Evolutionary conservation across 2,329 filamentous ascomycete species (phyloP).

Genomic region (Berkeleyomyces rouxiae): DNA sequence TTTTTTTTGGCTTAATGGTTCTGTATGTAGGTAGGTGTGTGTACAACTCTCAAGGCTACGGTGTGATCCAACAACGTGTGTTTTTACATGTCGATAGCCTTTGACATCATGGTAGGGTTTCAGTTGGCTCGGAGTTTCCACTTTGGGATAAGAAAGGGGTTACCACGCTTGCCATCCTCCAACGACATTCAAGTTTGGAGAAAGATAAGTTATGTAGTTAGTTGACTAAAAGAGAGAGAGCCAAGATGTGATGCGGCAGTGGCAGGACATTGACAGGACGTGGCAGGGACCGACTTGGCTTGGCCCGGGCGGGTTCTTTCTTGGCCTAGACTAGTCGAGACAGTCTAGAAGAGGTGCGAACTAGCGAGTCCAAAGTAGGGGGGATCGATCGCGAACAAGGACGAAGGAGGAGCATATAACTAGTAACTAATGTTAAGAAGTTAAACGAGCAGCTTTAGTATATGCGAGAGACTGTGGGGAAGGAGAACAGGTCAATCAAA

Average conservation of each 20-base stretch:
- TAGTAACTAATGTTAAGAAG: too few relatives aligned
- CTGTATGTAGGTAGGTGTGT: too few relatives aligned
- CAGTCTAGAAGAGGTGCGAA: not conserved
- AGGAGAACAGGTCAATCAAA: not conserved
- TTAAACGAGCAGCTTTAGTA: too few relatives aligned
- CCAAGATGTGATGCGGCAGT: not conserved
- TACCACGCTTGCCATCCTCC: too few relatives aligned
- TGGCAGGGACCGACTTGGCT: not conserved
- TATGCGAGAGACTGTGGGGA: not conserved
- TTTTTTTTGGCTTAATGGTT: not conserved
- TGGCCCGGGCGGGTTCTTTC: not conserved
- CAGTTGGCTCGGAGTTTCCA: not conserved
- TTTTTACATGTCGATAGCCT: not conserved
- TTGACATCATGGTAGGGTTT: not conserved
- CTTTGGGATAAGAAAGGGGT: not conserved
- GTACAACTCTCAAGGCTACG: not conserved
- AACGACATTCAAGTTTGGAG: not conserved
- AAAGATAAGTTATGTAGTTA: not conserved
- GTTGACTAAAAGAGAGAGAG: not conserved
- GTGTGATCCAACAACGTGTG: not conserved
- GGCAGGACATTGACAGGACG: not conserved
- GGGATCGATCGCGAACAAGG: not conserved
- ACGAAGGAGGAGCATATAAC: too few relatives aligned
- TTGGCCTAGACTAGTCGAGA: not conserved
- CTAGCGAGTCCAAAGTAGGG: not conserved